Conservation (phyloP, 495 filamentous ascomycete genomes). For the Thozetella sp. region DNA sequence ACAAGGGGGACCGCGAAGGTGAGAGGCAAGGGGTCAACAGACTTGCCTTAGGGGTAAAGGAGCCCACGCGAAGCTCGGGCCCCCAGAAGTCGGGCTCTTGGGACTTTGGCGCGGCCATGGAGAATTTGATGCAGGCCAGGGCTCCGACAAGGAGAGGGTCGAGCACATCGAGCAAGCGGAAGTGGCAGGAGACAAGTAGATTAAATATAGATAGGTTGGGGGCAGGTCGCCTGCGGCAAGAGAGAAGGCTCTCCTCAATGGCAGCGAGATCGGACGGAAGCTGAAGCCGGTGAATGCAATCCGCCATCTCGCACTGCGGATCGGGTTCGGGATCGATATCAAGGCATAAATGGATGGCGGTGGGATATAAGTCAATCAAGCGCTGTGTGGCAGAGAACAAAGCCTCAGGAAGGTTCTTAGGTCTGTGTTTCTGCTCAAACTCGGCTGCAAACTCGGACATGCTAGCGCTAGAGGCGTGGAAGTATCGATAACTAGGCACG, state of each 20-base stretch:
- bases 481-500: slow-evolving; percentile 9
- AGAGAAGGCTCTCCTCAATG: slow-evolving; percentile 7
- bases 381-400: slow-evolving; percentile 24
- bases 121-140: slow-evolving; percentile 19
- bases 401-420: slow-evolving; percentile 14
- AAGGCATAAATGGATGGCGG: slow-evolving; percentile 16
- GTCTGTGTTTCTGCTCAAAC: slow-evolving; percentile 4
- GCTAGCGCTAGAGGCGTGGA: neutral
- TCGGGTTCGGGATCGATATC: slow-evolving; percentile 4
- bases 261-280: slow-evolving; percentile 12
- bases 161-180: slow-evolving; percentile 20
- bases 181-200: slow-evolving; percentile 29
- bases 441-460: neutral
- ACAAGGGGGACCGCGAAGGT: no score
- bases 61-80: slow-evolving; percentile 30
- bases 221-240: slow-evolving; percentile 21
- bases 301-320: slow-evolving; percentile 12
- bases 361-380: slow-evolving; percentile 32
- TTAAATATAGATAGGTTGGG: slow-evolving; percentile 17
- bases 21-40: slow-evolving; percentile 9
- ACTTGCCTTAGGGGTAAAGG: slow-evolving; percentile 21
- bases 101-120: slow-evolving; percentile 12
- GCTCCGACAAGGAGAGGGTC: slow-evolving; percentile 26
- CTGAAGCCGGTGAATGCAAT: slow-evolving; percentile 15
- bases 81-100: slow-evolving; percentile 17